Evolutionary conservation across 257 asterid genomes (phyloP), one percentile per base, ranked within the genome.

Genomic region (Gardenia jasminoides): DNA sequence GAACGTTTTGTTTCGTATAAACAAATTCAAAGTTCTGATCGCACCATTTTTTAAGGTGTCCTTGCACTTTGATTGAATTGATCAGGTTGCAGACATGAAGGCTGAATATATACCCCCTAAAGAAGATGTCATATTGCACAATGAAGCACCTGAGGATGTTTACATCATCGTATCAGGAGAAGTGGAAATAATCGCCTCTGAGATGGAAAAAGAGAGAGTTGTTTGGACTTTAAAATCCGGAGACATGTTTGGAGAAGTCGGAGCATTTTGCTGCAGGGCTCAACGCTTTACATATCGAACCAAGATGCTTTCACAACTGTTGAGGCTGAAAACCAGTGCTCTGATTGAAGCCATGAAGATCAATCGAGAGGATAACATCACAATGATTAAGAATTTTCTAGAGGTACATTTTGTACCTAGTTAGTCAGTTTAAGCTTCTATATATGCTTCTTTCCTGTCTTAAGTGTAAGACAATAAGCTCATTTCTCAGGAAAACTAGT

Each of bases 161-260:
- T 95, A 95, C 89, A 88, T 95, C 6, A 90, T 95, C 52, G 98
- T 92, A 69, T 95, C 98, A 0, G 99, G 99, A 48, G 97, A 95
- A 75, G 97, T 95, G 22, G 97, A 95, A 72, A 92, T 93, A 87
- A 82, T 95, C 7, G 94, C 89, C 10, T 80, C 86, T 61, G 97
- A 84, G 48, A 75, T 76, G 85, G 97, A 93, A 69, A 88, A 81
- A 71, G 98, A 95, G 80, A 81, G 43, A 1, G 86, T 81, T 1
- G 81, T 93, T 6, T 85, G 97, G 92, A 84, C 80, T 10, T 85
- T 88, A 56, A 80, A 80, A 30, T 80, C 92, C 0, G 97, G 97
- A 0, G 98, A 91, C 26, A 84, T 95, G 85, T 90, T 95, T 44
- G 99, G 98, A 24, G 99, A 93, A 82, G 93, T 92, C 1, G 97